Evolutionary conservation across 768 basidiomycete species (phyloP), one percentile per base, ranked within the genome.

Genomic region (Lyophyllum semitale): DNA sequence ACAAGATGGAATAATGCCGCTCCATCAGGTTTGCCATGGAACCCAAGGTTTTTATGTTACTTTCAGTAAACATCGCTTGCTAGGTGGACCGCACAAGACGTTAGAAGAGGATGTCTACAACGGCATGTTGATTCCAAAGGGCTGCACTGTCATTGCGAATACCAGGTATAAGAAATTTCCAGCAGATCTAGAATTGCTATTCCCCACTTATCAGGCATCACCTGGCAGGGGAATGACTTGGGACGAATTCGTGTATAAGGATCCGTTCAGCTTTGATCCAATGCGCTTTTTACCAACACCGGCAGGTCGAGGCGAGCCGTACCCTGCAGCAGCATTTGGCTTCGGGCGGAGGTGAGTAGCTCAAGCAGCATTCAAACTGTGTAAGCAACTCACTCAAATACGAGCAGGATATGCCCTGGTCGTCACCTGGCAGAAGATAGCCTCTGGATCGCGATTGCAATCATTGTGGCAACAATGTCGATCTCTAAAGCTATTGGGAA

Each of bases 41-140:
- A 5, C 15, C 7, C 13, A 41, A 9, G 18, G 8, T 41, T 43
- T 25, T 26, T 13, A n/a, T 29, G 15, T 7, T 18, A 18, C 18
- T 25, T 2, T 29, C 4, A 9, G n/a, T 40, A 15, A 26, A 35
- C 11, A 33, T 25, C 4, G 20, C 13, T 40, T 22, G 17, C 6
- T 17, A 52, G 54, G 54, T 20, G 49, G 51, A 20, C 58, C 54
- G 20, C 59, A 58, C 42, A n/a, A 29, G 2, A 47, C 59, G 1
- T 15, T 57, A 44, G 53, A 61, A 22, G 59, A 61, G n/a, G 59
- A 61, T 23, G 37, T 61, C 8, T 58, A 62, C 33, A 52, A 58
- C 3, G 59, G 56, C 17, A 61, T 61, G 59, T 54, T 54, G 15
- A 61, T 58, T 29, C 59, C 55, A 8, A 55, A 52, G 27, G 59